These are phyloP conservation scores for Chlorella sp. DNA, from an alignment of 139 green algal genomes.

Conservation along the genomic window DNA sequence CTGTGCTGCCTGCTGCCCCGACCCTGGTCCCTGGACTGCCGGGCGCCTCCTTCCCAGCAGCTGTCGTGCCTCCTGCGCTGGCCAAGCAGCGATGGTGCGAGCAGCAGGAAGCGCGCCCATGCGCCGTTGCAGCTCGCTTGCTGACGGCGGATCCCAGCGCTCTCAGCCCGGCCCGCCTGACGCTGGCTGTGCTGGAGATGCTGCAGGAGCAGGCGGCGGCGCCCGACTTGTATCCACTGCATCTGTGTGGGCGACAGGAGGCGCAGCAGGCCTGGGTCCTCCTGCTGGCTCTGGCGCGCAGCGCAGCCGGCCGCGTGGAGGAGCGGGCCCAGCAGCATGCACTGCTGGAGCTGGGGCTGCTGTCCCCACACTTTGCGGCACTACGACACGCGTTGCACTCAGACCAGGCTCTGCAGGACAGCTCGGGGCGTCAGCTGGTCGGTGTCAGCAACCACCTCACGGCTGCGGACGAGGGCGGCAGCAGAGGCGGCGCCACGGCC, in stretches of 20 bases:
- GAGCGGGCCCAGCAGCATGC: constrained; percentile 6
- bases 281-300: constrained; percentile 1
- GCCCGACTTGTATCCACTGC: background rate
- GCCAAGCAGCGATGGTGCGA: background rate
- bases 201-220: background rate
- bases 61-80: background rate
- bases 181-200: constrained; percentile 1
- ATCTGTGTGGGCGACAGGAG: background rate
- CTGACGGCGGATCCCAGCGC: background rate
- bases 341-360: constrained; percentile 17
- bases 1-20: background rate
- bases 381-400: too few species aligned
- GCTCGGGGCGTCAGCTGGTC: too few species aligned
- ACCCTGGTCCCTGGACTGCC: too few species aligned
- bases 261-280: background rate
- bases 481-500: too few species aligned
- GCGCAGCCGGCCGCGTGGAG: background rate
- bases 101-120: too few species aligned
- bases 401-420: too few species aligned
- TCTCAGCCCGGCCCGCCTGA: constrained; percentile 1
- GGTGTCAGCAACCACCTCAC: too few species aligned
- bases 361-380: too few species aligned
- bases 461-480: too few species aligned
- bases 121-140: constrained; percentile 3
- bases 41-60: too few species aligned